A percentile compares a stretch with the other conserved stretches of the same genome.
Evolutionary conservation across 1,284 basidiomycete species (phyloP).

Genomic region (Cerioporus squamosus): DNA sequence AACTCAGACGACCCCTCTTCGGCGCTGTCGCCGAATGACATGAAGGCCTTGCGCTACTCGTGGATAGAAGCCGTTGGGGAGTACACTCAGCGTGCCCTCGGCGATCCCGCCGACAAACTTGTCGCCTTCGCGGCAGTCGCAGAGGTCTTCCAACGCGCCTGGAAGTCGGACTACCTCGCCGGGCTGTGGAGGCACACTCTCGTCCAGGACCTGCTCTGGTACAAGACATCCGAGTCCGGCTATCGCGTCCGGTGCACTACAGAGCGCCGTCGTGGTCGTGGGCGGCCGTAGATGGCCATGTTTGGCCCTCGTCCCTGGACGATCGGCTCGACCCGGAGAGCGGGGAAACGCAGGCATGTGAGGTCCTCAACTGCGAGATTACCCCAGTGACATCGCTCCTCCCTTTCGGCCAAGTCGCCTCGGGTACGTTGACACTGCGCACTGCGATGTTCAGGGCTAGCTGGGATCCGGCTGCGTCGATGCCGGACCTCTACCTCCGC

Average conservation of each 20-base stretch:
- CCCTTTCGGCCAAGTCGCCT: conserved; percentile 10
- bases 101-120: conserved; percentile 18
- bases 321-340: conserved; percentile 9
- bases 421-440: conserved; percentile 9
- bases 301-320: conserved; percentile 10
- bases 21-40: neutral
- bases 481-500: conserved; percentile 11
- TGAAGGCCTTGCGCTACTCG: conserved; percentile 4
- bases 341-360: conserved; percentile 2
- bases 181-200: conserved; percentile 18
- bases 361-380: conserved; percentile 6
- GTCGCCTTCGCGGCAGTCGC: conserved; percentile 18
- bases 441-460: conserved; percentile 5
- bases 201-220: conserved; percentile 18
- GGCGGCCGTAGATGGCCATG: conserved; percentile 18
- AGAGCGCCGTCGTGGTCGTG: conserved; percentile 22
- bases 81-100: conserved; percentile 15
- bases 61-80: conserved; percentile 15
- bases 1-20: neutral
- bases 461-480: conserved; percentile 13
- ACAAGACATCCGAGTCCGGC: conserved; percentile 6
- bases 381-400: conserved; percentile 1
- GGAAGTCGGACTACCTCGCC: conserved; percentile 19
- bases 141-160: conserved; percentile 14
- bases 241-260: neutral